These are phyloP conservation scores for Priceomyces castillae DNA, from an alignment of 805 yeast genomes.

Conservation along the genomic window DNA sequence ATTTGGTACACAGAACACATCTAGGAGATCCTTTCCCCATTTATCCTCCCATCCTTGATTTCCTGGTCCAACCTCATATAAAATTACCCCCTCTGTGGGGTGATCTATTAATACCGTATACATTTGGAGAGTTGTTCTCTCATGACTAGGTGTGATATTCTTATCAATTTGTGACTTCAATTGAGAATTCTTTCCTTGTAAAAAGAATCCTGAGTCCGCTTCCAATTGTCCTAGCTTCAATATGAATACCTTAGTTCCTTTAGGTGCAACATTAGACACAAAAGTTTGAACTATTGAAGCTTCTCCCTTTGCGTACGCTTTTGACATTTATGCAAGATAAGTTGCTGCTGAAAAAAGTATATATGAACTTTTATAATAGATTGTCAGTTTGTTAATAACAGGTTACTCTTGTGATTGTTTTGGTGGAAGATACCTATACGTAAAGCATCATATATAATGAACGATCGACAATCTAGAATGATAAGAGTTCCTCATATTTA, in stretches of 20 bases:
- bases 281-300: background rate
- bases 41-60: slow-evolving; percentile 1
- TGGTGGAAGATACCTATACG: no score
- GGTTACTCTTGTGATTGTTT: no score
- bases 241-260: slow-evolving; percentile 1
- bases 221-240: background rate
- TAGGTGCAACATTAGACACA: background rate
- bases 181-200: background rate
- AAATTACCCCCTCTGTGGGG: background rate
- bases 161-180: background rate
- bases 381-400: no score
- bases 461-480: no score
- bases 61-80: slow-evolving; percentile 2
- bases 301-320: background rate
- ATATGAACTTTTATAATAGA: no score
- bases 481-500: no score
- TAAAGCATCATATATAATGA: no score
- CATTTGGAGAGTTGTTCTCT: background rate
- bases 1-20: background rate
- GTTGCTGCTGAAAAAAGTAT: no score
- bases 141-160: background rate
- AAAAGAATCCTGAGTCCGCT: background rate
- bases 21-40: slow-evolving; percentile 1
- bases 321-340: background rate
- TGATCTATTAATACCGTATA: background rate